Percentiles rank a stretch among this genome's conserved stretches.
Conservation (phyloP, 371 early-diverging fungal species). For the Nematocida minor region DNA sequence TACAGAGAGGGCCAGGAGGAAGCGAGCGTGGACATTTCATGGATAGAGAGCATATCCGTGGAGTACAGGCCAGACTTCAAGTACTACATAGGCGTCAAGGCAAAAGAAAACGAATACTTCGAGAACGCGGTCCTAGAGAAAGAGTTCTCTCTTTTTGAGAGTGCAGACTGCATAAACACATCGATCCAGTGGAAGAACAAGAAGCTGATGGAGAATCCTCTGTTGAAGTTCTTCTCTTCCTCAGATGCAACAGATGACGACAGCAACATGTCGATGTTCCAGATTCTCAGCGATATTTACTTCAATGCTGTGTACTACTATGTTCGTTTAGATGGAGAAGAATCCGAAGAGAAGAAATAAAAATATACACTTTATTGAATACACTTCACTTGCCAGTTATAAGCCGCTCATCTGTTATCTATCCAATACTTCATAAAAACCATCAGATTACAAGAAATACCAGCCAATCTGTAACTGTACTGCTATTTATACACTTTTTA, state of each 20-base stretch:
- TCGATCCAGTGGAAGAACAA: constrained; percentile 53
- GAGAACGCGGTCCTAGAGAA: constrained; percentile 50
- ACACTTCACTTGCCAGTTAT: too few species aligned
- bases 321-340: background rate
- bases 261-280: constrained; percentile 7
- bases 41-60: constrained; percentile 51
- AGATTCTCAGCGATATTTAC: constrained; percentile 35
- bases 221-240: constrained; percentile 28
- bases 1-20: background rate
- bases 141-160: constrained; percentile 42
- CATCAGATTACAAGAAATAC: too few species aligned
- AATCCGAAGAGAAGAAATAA: too few species aligned
- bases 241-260: constrained; percentile 18
- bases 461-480: too few species aligned
- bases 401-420: too few species aligned
- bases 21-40: background rate
- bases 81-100: constrained; percentile 46
- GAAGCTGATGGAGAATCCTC: constrained; percentile 1
- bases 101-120: constrained; percentile 55
- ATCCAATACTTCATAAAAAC: too few species aligned
- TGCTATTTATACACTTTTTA: too few species aligned
- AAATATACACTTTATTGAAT: too few species aligned
- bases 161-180: constrained; percentile 16
- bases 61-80: constrained; percentile 53
- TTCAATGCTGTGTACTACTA: constrained; percentile 47